Evolutionary conservation across 352 stramenopile genomes (phyloP), one percentile per base, ranked within the genome.

Genomic region (Phytophthora pinifolia): DNA sequence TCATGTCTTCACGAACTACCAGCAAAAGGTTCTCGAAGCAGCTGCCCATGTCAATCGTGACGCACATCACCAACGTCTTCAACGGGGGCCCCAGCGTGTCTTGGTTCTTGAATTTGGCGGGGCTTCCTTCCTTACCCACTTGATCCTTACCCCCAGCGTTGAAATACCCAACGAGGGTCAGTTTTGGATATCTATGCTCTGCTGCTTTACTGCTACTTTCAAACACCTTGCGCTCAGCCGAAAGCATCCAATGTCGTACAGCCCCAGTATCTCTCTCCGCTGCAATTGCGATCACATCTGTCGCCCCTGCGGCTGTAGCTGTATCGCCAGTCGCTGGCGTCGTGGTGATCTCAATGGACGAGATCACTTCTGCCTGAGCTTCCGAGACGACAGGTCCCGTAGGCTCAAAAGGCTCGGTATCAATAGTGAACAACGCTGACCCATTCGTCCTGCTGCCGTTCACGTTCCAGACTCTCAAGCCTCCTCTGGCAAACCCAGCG

Each of bases 401-500:
- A 25, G 62, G 57, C 15, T 68, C 46, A 14, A 57, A 65, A 3
- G 63, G 47, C 9, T 56, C 53, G 43, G 59, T 41, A 44, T 61
- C 63, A 8, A 54, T 48, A 18, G 63, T 59, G 25, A 65, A 68
- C n/a, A 58, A 13, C n/a, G 31, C 46, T 7, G 47, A 54, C 8
- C 20, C 32, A 8, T 60, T 69, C 0, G 51, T 58, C 7, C 39
- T 18, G 43, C 38, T 67, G 7, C 48, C 59, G 22, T 64, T 70
- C 5, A 76, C 59, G 30, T 71, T 78, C 83, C 83, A 93, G 8
- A 88, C 67, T 12, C 67, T 75, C 18, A 93, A 50, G 0, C 57
- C 34, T 12, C 79, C 79, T 18, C 61, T 72, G 1, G 2, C 30
- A 25, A 77, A 68, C 0, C 78, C 75, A 20, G 64, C 72, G 27